A percentile compares a stretch with the other conserved stretches of the same genome.
phyloP scores from a whole-genome alignment of 495 filamentous ascomycete genomes.

The Ascodesmis nigricans region DNA sequence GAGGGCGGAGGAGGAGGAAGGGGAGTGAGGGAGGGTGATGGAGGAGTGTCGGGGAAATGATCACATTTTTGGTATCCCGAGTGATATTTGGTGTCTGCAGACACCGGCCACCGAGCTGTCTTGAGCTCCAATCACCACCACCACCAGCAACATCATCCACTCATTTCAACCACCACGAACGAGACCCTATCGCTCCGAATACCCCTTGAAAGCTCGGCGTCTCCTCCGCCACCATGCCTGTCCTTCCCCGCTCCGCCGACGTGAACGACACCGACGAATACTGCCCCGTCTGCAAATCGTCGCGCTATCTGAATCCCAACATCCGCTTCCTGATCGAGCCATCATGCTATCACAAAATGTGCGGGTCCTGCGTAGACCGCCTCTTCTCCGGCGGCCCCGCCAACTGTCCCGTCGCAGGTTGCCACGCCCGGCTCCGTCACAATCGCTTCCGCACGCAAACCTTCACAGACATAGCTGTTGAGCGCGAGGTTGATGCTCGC shows the following conservation, averaged over 20 bases:
- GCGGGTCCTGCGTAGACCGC: conserved; percentile 76
- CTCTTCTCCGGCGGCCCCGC: conserved; percentile 81
- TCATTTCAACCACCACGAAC: too few species aligned
- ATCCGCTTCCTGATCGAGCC: conserved; percentile 91
- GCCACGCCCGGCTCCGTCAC: conserved; percentile 64
- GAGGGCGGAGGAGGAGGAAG: background rate
- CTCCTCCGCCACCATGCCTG: conserved; percentile 5
- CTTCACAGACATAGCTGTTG: conserved; percentile 72
- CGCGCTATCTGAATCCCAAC: conserved; percentile 77
- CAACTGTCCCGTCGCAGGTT: conserved; percentile 73
- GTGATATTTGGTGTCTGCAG: too few species aligned
- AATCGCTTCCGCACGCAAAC: conserved; percentile 65
- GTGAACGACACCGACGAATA: conserved; percentile 58
- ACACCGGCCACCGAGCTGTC: too few species aligned
- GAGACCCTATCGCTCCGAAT: too few species aligned
- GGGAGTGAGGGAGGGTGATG: too few species aligned
- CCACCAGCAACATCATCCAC: too few species aligned
- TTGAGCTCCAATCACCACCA: too few species aligned
- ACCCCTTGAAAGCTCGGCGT: background rate
- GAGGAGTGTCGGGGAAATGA: too few species aligned
- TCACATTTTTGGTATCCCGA: too few species aligned
- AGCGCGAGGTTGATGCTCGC: conserved; percentile 86
- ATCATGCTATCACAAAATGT: conserved; percentile 98
- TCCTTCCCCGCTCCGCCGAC: too few species aligned
- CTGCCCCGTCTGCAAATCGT: conserved; percentile 91